Base-by-base conservation (phyloP, 73 alveolate genomes). In the Paramecium pentaurelia region DNA sequence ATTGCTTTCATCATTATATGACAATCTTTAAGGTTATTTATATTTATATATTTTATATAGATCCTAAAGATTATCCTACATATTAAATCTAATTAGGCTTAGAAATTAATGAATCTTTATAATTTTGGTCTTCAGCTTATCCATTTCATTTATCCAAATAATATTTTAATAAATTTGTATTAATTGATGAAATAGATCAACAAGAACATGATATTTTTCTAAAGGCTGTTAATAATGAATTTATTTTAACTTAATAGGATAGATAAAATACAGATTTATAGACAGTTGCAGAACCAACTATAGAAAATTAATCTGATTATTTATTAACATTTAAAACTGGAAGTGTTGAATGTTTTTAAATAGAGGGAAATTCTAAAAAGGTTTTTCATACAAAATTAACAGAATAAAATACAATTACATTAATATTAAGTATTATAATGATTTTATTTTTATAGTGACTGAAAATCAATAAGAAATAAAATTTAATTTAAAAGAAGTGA, bases 161-260 rank as follows among this genome's bases (percentile, higher is more conserved):
- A n/a, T 73, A 73, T 36, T 73, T 73, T 38, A 73, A 73, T 37
- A 73, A 73, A 38, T 73, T 73, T 28, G 10, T 40, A 4, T 12
- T 73, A 14, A 12, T 73, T 73, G 87, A 73, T 38, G 87, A 73
- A 36, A 73, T 73, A 11, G 87, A 73, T 73, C 18, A 73, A 73
- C 20, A 34, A 36, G 87, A 73, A 73, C 60, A 73, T 38, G 87
- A 73, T 38, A 73, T 73, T 36, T 73, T 73, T 38, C 18, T 73
- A 4, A 73, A 73, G 10, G 58, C 60, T 6, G 9, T 30, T 8
- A 38, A 73, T 11, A 73, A 73, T n/a, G 87, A 73, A n/a, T 73
- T 37, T 73, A 37, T 73, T 16, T 11, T 73, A 32, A 73, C 87
- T 4, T 36, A 73, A 73, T 37, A 73, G 9, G 87, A 73, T 34